Conservation (phyloP, 495 filamentous ascomycete genomes). For the Penicillium goetzii region DNA sequence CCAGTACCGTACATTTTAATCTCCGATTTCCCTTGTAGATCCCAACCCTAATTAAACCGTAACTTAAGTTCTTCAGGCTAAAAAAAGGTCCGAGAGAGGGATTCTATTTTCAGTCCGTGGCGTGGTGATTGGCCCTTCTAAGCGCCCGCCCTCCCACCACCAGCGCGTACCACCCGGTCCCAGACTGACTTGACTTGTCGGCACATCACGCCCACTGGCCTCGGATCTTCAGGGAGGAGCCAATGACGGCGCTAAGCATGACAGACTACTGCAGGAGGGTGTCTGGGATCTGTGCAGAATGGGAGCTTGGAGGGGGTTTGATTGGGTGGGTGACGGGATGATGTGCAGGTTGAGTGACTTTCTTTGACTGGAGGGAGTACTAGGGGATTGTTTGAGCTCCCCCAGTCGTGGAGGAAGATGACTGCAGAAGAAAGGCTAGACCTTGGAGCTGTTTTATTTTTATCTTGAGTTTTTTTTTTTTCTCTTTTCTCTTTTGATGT, state of each 20-base stretch:
- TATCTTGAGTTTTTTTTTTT: background rate
- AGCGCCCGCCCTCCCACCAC: slow-evolving; percentile 8
- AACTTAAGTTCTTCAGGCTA: background rate
- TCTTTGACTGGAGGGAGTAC: background rate
- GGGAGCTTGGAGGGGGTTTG: slow-evolving; percentile 8
- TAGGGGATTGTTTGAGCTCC: background rate
- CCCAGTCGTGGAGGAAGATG: background rate
- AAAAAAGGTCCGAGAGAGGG: slow-evolving; percentile 6
- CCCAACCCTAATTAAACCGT: background rate
- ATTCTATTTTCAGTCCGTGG: slow-evolving; percentile 12
- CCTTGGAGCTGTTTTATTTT: background rate
- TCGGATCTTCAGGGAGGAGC: slow-evolving; percentile 20
- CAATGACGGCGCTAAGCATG: slow-evolving; percentile 16
- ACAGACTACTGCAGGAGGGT: slow-evolving; percentile 12
- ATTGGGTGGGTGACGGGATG: background rate
- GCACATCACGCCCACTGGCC: slow-evolving; percentile 12
- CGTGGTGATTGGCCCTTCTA: slow-evolving; percentile 13
- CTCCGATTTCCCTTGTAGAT: background rate
- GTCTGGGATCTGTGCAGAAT: slow-evolving; percentile 28
- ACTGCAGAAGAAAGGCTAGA: background rate
- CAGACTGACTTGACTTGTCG: slow-evolving; percentile 10
- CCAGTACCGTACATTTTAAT: background rate
- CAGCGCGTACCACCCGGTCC: slow-evolving; percentile 33
- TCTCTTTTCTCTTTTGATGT: slow-evolving; percentile 9
- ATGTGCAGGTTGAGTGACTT: background rate